phyloP scores from a whole-genome alignment of 2,329 filamentous ascomycete genomes.

The Exophiala oligosperma region DNA sequence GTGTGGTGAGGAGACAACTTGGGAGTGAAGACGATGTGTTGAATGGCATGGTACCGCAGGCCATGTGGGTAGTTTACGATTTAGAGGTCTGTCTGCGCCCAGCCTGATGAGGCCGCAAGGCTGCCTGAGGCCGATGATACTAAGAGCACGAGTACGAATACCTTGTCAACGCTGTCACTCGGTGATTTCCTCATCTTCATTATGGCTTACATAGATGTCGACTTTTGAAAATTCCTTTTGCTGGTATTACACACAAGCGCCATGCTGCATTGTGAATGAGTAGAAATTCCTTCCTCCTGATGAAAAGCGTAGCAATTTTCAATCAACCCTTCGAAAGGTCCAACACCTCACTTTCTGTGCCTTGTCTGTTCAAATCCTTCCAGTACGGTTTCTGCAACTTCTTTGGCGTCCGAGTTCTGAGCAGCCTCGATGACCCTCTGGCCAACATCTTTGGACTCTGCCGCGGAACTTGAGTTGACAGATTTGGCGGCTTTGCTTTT shows the following conservation, averaged over 20 bases:
- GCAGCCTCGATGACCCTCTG: constrained; percentile 34
- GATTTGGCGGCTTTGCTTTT: constrained; percentile 52
- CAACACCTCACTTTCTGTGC: constrained; percentile 32
- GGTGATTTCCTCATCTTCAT: neutral
- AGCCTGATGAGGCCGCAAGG: constrained; percentile 3
- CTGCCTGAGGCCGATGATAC: too few species aligned
- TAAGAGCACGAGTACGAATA: too few species aligned
- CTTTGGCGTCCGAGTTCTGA: constrained; percentile 38
- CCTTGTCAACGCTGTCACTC: too few species aligned
- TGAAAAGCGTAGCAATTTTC: neutral
- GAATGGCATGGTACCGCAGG: neutral
- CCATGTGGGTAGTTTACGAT: neutral
- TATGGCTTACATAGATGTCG: constrained; percentile 7
- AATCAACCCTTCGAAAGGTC: neutral
- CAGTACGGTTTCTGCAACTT: constrained; percentile 50
- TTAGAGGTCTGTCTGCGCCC: constrained; percentile 3
- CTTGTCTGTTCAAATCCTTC: constrained; percentile 49
- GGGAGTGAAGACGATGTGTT: neutral
- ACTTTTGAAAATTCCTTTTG: constrained; percentile 11
- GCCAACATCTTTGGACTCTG: constrained; percentile 22
- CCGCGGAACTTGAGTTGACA: constrained; percentile 33
- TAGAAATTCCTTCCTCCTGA: constrained; percentile 8
- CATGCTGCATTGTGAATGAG: constrained; percentile 16
- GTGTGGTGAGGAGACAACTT: neutral
- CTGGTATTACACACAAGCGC: constrained; percentile 14